Conservation (phyloP, 1,284 basidiomycete genomes). For the Pascua sp. region DNA sequence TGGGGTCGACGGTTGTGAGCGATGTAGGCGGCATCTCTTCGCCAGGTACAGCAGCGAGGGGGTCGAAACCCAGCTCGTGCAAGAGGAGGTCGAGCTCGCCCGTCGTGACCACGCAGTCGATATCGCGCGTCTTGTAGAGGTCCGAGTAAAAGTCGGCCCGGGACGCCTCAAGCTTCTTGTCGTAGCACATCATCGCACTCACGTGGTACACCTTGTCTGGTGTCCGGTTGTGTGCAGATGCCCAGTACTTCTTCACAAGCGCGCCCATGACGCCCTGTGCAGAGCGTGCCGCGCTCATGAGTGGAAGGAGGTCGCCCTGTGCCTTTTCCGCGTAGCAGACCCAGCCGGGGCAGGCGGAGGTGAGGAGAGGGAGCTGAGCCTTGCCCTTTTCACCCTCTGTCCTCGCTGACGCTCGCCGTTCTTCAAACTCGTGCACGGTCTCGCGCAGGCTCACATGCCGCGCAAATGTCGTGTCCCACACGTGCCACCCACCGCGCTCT, state of each 20-base stretch:
- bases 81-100: slow-evolving; percentile 89
- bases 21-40: slow-evolving; percentile 49
- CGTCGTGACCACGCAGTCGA: slow-evolving; percentile 96
- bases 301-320: slow-evolving; percentile 87
- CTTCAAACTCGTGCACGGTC: slow-evolving; percentile 74
- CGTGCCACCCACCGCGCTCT: slow-evolving; percentile 52
- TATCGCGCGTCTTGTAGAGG: slow-evolving; percentile 75
- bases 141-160: slow-evolving; percentile 84
- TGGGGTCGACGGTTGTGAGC: slow-evolving; percentile 5
- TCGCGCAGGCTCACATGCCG: slow-evolving; percentile 81
- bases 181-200: slow-evolving; percentile 98
- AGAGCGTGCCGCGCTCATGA: slow-evolving; percentile 82
- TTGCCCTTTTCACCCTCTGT: slow-evolving; percentile 8
- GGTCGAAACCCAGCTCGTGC: slow-evolving; percentile 74
- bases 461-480: slow-evolving; percentile 93
- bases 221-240: slow-evolving; percentile 60
- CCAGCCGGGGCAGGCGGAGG: slow-evolving; percentile 97
- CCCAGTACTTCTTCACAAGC: slow-evolving; percentile 83
- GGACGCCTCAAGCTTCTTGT: slow-evolving; percentile 98
- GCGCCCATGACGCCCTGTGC: slow-evolving; percentile 93
- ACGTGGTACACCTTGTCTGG: slow-evolving; percentile 89
- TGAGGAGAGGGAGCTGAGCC: slow-evolving; percentile 72
- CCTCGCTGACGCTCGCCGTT: slow-evolving; percentile 54
- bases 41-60: slow-evolving; percentile 57
- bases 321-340: slow-evolving; percentile 99